Base-by-base conservation (phyloP, 257 asterid genomes). In the Penstemon davidsonii region DNA sequence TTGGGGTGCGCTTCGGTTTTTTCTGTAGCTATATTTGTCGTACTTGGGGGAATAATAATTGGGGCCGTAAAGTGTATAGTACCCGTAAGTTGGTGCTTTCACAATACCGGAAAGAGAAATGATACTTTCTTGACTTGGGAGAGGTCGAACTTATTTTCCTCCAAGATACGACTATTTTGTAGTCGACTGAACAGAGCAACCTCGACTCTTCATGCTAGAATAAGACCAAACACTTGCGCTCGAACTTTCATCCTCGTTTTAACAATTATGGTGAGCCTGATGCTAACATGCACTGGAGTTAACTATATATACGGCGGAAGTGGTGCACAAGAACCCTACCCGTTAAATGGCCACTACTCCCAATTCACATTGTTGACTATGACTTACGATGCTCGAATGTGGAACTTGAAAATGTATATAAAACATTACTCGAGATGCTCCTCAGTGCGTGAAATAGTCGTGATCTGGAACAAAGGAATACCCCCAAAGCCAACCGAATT, bases 361-460 rank as follows among this genome's bases (percentile, higher is more conserved):
- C 92, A 94, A 69, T 94, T 94, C 80, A 91, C 99, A 0, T 70
- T 94, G 44, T 46, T 94, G 55, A 83, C 99, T 25, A 94, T 94
- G 99, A 91, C 97, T 4, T 91, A 87, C 11, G 96, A 91, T 19
- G 99, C 99, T 11, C 96, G 99, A 7, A 81, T 91, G 5, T 94
- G 99, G 99, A 94, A 94, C 52, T 76, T 91, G 80, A 84, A 88
- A 50, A 91, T 91, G 95, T 91, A 78, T 8, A 68, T 94, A 60
- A 81, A 88, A 70, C 97, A 94, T 71, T 94, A 94, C 82, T 94
- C 99, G 3, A 78, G 97, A 68, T 94, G 99, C 64, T 73, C 97
- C 8, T 94, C 99, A 0, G 97, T 91, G n/a, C 91, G 95, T 0
- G 99, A 94, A 83, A 94, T 94, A 18, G 97, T 94, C 40, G 96